These are phyloP conservation scores for Ceratocystis ficicola DNA, from an alignment of 2,329 filamentous ascomycete species.

Conservation along the genomic window DNA sequence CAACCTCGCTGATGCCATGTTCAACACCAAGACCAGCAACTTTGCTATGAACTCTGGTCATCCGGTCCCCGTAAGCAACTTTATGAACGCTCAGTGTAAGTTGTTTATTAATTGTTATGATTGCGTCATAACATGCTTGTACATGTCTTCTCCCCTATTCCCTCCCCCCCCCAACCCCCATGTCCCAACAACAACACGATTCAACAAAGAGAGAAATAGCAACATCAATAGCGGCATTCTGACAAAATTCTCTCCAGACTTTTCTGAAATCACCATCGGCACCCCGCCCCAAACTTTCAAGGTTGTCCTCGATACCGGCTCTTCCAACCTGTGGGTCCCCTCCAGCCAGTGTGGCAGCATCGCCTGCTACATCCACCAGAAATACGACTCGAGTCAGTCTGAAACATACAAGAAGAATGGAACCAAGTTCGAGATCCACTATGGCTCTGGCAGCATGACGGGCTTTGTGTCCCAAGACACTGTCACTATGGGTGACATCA, in stretches of 20 bases:
- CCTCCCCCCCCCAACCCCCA: too few relatives aligned
- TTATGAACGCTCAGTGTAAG: conserved; percentile 96
- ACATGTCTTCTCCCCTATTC: too few relatives aligned
- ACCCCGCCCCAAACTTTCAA: conserved; percentile 92
- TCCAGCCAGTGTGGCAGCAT: conserved; percentile 84
- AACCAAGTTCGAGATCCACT: conserved; percentile 79
- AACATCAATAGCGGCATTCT: too few relatives aligned
- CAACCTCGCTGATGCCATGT: conserved; percentile 62
- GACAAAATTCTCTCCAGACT: conserved; percentile 47
- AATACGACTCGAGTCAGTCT: conserved; percentile 85
- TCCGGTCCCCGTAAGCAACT: conserved; percentile 86
- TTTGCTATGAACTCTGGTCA: conserved; percentile 53
- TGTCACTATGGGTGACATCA: conserved; percentile 76
- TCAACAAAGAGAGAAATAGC: too few relatives aligned
- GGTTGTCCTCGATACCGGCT: conserved; percentile 95
- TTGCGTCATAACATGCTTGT: conserved; percentile 1
- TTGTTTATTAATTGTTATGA: conserved; percentile 22
- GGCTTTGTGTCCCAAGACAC: conserved; percentile 88
- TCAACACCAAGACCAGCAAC: conserved; percentile 55
- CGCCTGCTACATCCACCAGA: conserved; percentile 92
- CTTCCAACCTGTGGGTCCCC: conserved; percentile 98
- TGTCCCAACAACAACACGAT: too few relatives aligned
- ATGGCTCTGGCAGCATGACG: conserved; percentile 86
- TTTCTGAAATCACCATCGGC: conserved; percentile 89
- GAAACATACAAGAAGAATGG: conserved; percentile 92